Evolutionary conservation across 768 basidiomycete species (phyloP), one percentile per base, ranked within the genome.

Genomic region (Collybiopsis confluens): DNA sequence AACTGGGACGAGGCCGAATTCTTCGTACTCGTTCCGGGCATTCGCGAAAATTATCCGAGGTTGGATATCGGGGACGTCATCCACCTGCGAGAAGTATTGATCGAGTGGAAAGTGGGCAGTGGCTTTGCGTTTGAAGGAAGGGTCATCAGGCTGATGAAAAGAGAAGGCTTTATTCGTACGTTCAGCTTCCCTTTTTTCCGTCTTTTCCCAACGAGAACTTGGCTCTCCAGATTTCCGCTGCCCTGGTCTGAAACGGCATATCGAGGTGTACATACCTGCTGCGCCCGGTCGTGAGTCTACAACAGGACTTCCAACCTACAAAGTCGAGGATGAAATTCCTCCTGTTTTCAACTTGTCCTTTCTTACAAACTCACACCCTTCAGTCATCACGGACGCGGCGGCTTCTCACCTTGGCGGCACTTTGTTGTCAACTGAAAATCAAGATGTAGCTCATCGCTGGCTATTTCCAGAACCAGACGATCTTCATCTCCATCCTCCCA

Each of bases 261-360:
- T 78, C 27, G 67, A 72, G 47, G 64, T 65, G n/a, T 71, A 64
- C 45, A 59, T 72, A n/a, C 55, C 57, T 6, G 47, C 54, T 24
- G 41, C 55, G 38, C 57, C 56, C 2, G 48, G 55, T 18, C 45
- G 49, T 42, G 54, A 35, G 3, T 26, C 51, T 18, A 45, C 54
- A 2, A 26, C 49, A 8, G 56, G 59, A 7, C 21, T 28, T n/a
- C n/a, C 60, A 13, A 59, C 63, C 24, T 70, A 70, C 53, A 65
- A 65, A 16, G 58, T 66, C 20, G 68, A 71, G 28, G 73, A 77
- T 52, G 50, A 52, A 2, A 59, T 78, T 46, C 73, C 76, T 28
- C 61, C 75, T 27, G 56, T 61, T 8, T 78, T 78, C 63, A 80
- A 80, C 55, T 65, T 78, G 8, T 74, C 77, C 2, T 80, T 80